Evolutionary conservation across 495 filamentous ascomycete species (phyloP), one percentile per base, ranked within the genome.

Genomic region (Peziza echinospora): DNA sequence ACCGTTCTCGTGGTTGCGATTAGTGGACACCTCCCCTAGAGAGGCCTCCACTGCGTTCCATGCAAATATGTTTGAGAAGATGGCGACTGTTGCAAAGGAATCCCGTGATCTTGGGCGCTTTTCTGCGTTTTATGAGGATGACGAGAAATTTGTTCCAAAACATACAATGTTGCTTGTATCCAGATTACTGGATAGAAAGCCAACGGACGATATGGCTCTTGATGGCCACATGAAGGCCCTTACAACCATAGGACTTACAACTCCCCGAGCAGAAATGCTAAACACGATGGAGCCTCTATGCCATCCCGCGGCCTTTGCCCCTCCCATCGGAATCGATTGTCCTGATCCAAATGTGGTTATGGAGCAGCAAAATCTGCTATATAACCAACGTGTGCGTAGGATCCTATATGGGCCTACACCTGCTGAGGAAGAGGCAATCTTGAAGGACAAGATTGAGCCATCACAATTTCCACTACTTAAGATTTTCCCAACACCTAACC

Each of bases 1-100:
- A 7, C 71, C 76, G 16, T 99, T 96, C 63, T 84, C 85, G 0
- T 99, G 85, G 78, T 67, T 94, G 43, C 80, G 82, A 11, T 92
- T 96, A 53, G 74, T 77, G 13, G 82, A 93, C 57, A 67, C 70
- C 1, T 93, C 84, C 44, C 66, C 75, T 8, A 67, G 70, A 24
- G 85, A 94, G 53, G 71, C 70, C 7, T 77, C 75, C 16, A 67
- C 71, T 48, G 64, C 71, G 24, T 78, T 80, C 13, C 75, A 71
- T 47, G 73, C 75, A 43, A 69, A 70, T 25, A 52, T 72, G 24
- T 69, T 75, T 26, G 70, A 79, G 52, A 59, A 43, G 24, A 47
- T 51, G n/a, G 42, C 19, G 13, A 3, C 49, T 2, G 24, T 21
- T 8, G 16, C 53, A 24, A 42, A 28, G 6, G 46, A 51, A 45